Evolutionary conservation across 495 filamentous ascomycete genomes (phyloP), one percentile per base, ranked within the genome.

Genomic region (Neurospora cerealis): DNA sequence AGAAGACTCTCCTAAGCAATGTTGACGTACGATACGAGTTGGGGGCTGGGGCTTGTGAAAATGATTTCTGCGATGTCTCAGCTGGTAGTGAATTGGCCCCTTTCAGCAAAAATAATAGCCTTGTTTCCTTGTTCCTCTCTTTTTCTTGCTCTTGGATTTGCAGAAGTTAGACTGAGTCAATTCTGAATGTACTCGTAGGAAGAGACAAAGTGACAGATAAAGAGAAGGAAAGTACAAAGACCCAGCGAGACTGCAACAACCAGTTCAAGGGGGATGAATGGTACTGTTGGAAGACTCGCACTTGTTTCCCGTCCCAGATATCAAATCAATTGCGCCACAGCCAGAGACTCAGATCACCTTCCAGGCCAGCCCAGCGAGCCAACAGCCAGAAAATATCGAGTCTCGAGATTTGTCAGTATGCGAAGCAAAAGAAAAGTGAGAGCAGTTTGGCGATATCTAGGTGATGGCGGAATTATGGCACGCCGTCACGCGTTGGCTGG

Each of bases 161-260:
- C 75, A 78, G 77, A 79, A 79, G 79, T 78, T 82, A 83, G 82
- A 86, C 77, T 80, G 79, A 85, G 83, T 87, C 85, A 88, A 88
- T 87, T 88, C 83, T 87, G 86, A 86, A 84, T 87, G 84, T 85
- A 83, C 83, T 82, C 84, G 80, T 81, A 79, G 24, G 81, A 86
- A 80, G 80, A 80, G 78, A 81, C 77, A 79, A 78, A 77, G 75
- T 72, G 74, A 78, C 72, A 73, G 75, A 77, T 74, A 69, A 77
- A 77, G 75, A 77, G 71, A 73, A 81, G 74, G 78, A 81, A 79
- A 82, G 77, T 82, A 82, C 81, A 82, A 82, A 81, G 80, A 75
- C 73, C 80, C 77, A 75, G 75, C 74, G 71, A 75, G 74, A 72
- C 70, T 73, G 69, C 74, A 75, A 75, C 75, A 74, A 75, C 72